Conservation (phyloP, 192 early-diverging fungal species). For the Oehlia diaphana region DNA sequence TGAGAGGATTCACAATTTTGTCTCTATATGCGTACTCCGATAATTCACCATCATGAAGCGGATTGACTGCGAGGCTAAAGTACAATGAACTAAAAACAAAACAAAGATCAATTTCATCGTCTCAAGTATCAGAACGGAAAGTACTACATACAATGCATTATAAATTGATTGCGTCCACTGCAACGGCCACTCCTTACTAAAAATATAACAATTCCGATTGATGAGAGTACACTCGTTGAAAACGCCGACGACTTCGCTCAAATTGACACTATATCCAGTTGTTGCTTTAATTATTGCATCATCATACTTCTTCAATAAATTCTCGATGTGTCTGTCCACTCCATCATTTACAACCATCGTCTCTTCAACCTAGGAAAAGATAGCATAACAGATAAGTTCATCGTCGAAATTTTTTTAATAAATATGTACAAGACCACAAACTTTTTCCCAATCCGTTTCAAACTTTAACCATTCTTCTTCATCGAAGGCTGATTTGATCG, state of each 20-base stretch:
- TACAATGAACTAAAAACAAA: slow-evolving; percentile 1
- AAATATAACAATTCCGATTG: not conserved
- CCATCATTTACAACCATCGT: not conserved
- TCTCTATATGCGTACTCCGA: not conserved
- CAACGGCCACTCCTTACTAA: slow-evolving; percentile 13
- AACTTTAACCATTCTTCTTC: slow-evolving; percentile 14
- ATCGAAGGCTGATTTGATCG: not conserved
- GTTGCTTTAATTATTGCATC: slow-evolving; percentile 13
- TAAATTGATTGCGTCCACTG: slow-evolving; percentile 9
- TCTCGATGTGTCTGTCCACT: not conserved
- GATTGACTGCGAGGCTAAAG: slow-evolving; percentile 12
- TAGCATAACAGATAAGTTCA: not conserved
- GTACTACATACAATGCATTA: slow-evolving; percentile 13
- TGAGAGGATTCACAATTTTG: not conserved
- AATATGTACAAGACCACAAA: slow-evolving; percentile 8
- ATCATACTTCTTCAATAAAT: slow-evolving; percentile 21
- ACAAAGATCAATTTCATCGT: slow-evolving; percentile 15
- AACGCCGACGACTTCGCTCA: not conserved
- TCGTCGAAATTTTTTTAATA: slow-evolving; percentile 14
- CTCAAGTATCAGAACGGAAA: slow-evolving; percentile 2
- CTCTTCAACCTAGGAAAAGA: not conserved
- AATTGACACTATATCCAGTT: slow-evolving; percentile 6
- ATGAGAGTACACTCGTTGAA: slow-evolving; percentile 6
- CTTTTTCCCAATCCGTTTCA: not conserved
- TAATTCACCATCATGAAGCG: not conserved